Conservation (phyloP, 1,139 yeast species). For the Eremothecium gossypii region DNA sequence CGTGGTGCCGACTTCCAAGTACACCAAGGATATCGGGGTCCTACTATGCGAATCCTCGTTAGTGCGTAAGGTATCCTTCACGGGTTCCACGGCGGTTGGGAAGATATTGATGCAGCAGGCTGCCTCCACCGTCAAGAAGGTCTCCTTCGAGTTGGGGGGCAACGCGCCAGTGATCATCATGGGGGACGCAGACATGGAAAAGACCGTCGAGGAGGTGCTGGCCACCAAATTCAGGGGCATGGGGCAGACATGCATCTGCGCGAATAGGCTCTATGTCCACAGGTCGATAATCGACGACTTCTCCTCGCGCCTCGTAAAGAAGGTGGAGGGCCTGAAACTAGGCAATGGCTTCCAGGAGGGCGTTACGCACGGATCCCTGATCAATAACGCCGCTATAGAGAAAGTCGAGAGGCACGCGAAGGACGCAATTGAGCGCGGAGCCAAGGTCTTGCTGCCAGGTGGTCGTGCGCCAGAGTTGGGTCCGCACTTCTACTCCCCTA, state of each 20-base stretch:
- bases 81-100: constrained; percentile 85
- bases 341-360: constrained; percentile 67
- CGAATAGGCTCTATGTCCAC: constrained; percentile 66
- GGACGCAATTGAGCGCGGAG: constrained; percentile 72
- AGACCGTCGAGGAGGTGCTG: constrained; percentile 65
- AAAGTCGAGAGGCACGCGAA: constrained; percentile 65
- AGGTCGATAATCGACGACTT: constrained; percentile 54
- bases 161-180: constrained; percentile 88
- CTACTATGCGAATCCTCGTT: constrained; percentile 58
- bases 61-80: constrained; percentile 72
- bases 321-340: constrained; percentile 46
- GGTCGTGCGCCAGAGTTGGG: constrained; percentile 58
- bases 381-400: constrained; percentile 52
- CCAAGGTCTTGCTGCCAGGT: constrained; percentile 57
- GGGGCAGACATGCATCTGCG: constrained; percentile 81
- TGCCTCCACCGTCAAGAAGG: constrained; percentile 68
- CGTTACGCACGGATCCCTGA: constrained; percentile 76
- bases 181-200: constrained; percentile 70
- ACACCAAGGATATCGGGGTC: constrained; percentile 52
- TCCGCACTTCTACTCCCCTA: constrained; percentile 65
- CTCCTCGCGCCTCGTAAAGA: constrained; percentile 39
- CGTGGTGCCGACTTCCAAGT: constrained; percentile 50
- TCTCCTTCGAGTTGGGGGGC: constrained; percentile 86
- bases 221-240: constrained; percentile 63
- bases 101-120: constrained; percentile 71